Evolutionary conservation across 495 filamentous ascomycete genomes (phyloP), one percentile per base, ranked within the genome.

Genomic region (Penicillium soppii): DNA sequence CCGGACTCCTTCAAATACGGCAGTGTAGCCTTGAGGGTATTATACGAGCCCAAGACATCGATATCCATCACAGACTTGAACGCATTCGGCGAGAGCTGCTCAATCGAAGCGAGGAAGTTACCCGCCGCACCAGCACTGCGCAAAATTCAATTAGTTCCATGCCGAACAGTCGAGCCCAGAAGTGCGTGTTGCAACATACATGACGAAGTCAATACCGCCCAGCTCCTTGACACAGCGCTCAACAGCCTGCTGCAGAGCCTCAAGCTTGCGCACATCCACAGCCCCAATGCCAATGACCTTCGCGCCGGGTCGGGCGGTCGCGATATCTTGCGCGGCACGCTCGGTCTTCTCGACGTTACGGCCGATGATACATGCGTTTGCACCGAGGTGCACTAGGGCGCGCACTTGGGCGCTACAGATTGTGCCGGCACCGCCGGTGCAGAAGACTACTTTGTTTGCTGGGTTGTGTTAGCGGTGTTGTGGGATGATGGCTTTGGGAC

Each of bases 51-150:
- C 22, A 96, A 67, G 1, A 96, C 85, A 64, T 98, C 94, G 60
- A 98, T 98, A 38, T 98, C 94, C 55, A 98, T 91, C 33, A 98
- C 94, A 0, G 89, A 77, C 67, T 91, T 96, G 82, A 98, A 96
- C 15, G 89, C 94, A 63, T 97, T 97, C 37, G 86, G 69, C 2
- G 82, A 87, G 3, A 97, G 79, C 50, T 86, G 86, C 19, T 84
- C 74, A 57, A 97, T 89, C 1, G 92, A 87, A 5, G 92, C 87
- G 19, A 98, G 80, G 77, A 98, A 98, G 69, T 98, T 98, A 27
- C 94, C 94, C 10, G 94, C 94, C 23, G 94, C 94, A 42, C 94
- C 94, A 30, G 92, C 92, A 65, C 90, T 95, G 58, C 29, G 13
- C 29, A n/a, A n/a, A n/a, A n/a, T n/a, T 38, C 44, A 3, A 45